Evolutionary conservation across 441 rosid species (phyloP).

Genomic region (Populus tomentosa): DNA sequence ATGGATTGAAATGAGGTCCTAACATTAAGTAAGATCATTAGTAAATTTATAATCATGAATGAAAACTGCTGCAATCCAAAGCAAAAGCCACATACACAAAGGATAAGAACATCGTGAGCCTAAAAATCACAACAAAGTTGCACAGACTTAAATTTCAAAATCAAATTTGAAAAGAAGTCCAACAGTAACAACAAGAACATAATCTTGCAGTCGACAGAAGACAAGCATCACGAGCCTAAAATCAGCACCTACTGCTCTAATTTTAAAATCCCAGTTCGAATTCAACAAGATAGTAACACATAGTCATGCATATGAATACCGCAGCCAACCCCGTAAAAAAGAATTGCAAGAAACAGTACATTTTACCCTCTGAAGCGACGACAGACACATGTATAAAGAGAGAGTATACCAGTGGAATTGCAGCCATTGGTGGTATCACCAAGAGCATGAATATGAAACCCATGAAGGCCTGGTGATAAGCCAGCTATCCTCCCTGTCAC

Average conservation of each 20-base stretch:
- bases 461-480: slow-evolving; percentile 82
- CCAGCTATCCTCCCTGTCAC: slow-evolving; percentile 74
- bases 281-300: neutral
- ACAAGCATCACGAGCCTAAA: slow-evolving; percentile 1
- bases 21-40: neutral
- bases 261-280: neutral
- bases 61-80: neutral
- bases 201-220: neutral
- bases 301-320: neutral
- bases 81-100: neutral
- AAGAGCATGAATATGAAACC: slow-evolving; percentile 94
- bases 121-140: neutral
- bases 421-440: slow-evolving; percentile 98
- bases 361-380: neutral
- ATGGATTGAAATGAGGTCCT: slow-evolving; percentile 98
- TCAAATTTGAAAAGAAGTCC: neutral
- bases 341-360: neutral
- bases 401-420: slow-evolving; percentile 80
- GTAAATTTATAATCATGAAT: neutral
- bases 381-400: neutral
- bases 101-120: neutral
- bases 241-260: neutral
- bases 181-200: neutral
- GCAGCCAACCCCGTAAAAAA: neutral
- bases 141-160: neutral